Percentiles rank a stretch among this genome's conserved stretches.
Evolutionary conservation across 2,329 filamentous ascomycete species (phyloP).

Genomic region (Claviceps arundinis): DNA sequence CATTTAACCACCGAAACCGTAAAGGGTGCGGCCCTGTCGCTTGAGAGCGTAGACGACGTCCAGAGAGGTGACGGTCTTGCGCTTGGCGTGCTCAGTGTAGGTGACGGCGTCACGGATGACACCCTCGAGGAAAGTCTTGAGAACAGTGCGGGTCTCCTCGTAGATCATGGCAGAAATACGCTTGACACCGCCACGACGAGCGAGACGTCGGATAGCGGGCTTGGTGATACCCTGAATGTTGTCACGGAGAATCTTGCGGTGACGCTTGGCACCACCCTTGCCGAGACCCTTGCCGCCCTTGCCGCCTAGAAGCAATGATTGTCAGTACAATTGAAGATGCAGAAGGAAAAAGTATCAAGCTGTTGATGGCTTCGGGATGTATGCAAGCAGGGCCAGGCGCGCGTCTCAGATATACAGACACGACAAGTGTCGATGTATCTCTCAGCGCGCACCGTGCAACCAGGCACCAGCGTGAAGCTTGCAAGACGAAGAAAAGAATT

Average conservation of each 20-base stretch:
- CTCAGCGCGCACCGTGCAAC: not conserved
- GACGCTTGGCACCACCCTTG: slow-evolving; percentile 97
- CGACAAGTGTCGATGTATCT: not conserved
- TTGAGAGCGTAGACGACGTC: slow-evolving; percentile 57
- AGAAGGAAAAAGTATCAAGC: not conserved
- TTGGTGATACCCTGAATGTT: slow-evolving; percentile 99
- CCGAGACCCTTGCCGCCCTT: slow-evolving; percentile 97
- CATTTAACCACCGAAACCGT: slow-evolving; percentile 77
- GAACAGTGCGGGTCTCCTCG: slow-evolving; percentile 64
- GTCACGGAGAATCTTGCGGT: slow-evolving; percentile 98
- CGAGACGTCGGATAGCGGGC: slow-evolving; percentile 95
- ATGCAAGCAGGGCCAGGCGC: not conserved
- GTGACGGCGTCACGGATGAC: slow-evolving; percentile 67
- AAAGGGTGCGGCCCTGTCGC: slow-evolving; percentile 63
- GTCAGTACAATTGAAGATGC: slow-evolving; percentile 27
- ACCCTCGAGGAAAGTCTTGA: slow-evolving; percentile 66
- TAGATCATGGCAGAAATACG: slow-evolving; percentile 95
- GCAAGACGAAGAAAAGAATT: slow-evolving; percentile 5
- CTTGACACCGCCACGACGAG: slow-evolving; percentile 98
- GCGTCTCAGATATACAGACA: not conserved
- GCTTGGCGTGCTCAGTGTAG: slow-evolving; percentile 70
- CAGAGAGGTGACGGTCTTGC: slow-evolving; percentile 63
- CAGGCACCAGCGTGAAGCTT: not conserved
- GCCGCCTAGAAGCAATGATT: slow-evolving; percentile 46
- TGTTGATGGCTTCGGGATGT: not conserved